Percentiles rank a stretch among this genome's conserved stretches.
These are phyloP conservation scores for Thecaphora frezii DNA, from an alignment of 1,284 basidiomycete genomes.

Conservation along the genomic window DNA sequence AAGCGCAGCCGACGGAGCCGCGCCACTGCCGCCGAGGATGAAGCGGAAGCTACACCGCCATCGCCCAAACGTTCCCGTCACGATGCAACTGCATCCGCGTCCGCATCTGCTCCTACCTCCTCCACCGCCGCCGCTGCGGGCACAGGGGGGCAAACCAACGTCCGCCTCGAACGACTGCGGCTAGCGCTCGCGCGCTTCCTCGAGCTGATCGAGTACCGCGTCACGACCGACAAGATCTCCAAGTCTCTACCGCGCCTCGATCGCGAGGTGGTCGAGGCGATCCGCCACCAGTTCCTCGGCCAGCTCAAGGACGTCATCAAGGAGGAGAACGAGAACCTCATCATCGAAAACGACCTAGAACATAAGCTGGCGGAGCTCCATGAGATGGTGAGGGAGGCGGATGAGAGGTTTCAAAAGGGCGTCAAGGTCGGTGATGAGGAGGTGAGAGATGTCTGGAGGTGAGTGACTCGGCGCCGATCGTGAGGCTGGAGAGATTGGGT, in stretches of 20 bases:
- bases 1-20: neutral
- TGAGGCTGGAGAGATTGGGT: too few species aligned
- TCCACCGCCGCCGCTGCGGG: slow-evolving; percentile 1
- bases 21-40: neutral
- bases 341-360: slow-evolving; percentile 37
- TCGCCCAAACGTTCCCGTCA: neutral
- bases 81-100: slow-evolving; percentile 18
- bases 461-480: neutral
- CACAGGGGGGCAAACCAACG: slow-evolving; percentile 6
- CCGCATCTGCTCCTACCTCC: slow-evolving; percentile 6
- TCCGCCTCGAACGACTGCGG: slow-evolving; percentile 40
- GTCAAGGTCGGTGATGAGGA: slow-evolving; percentile 15
- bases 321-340: slow-evolving; percentile 39
- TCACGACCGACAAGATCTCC: slow-evolving; percentile 29
- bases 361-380: slow-evolving; percentile 38
- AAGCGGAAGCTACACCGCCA: slow-evolving; percentile 4
- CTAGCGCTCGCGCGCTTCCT: slow-evolving; percentile 45
- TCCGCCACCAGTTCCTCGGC: slow-evolving; percentile 37
- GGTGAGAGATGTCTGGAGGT: slow-evolving; percentile 47
- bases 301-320: slow-evolving; percentile 44
- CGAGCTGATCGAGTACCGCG: slow-evolving; percentile 44
- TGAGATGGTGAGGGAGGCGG: slow-evolving; percentile 39
- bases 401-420: slow-evolving; percentile 31
- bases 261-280: slow-evolving; percentile 26
- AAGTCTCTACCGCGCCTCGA: slow-evolving; percentile 37